Evolutionary conservation across 2,329 filamentous ascomycete species (phyloP), one percentile per base, ranked within the genome.

Genomic region (Verticillium nonalfalfae): DNA sequence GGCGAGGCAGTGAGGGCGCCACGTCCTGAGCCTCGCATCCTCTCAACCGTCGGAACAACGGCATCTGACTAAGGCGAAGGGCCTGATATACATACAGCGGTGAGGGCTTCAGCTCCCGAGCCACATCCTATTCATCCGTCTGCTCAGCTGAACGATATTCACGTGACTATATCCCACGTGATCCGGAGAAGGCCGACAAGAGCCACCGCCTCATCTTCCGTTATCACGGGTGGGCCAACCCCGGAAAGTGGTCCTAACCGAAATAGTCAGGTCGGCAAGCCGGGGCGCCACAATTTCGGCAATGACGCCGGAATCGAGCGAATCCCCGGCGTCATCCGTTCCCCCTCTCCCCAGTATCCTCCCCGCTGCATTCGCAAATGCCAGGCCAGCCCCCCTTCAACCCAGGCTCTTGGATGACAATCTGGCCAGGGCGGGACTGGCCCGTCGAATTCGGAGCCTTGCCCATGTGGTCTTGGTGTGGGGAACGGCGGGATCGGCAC

Each of bases 241-340:
- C 55, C 57, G 15, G 57, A 31, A 45, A 39, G 38, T 18, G 45
- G 21, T 33, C 57, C 35, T 58, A 50, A 45, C 57, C 57, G 21
- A 31, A 58, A 50, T 58, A 40, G 36, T 39, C 26, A 58, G 57
- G 57, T 58, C 38, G 57, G 31, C 57, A 58, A 40, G 57, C 57
- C 40, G 45, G 45, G 9, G 45, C 21, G 45, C 45, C 57, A 34
- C 40, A 58, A 45, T 58, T 39, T 58, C 57, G 38, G 38, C 33
- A 40, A 40, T 33, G 26, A 39, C 38, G 26, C 38, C 26, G 45
- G 45, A 52, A 52, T 52, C 45, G 45, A 52, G 45, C 45, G 45
- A 52, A 52, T 52, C 45, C 45, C 45, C 45, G 45, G 45, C 45
- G 45, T 52, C 45, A 18, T 52, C 45, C 45, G n/a, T n/a, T 52